Evolutionary conservation across 2,329 filamentous ascomycete genomes (phyloP), one percentile per base, ranked within the genome.

Genomic region (Penicillium vulpinum): DNA sequence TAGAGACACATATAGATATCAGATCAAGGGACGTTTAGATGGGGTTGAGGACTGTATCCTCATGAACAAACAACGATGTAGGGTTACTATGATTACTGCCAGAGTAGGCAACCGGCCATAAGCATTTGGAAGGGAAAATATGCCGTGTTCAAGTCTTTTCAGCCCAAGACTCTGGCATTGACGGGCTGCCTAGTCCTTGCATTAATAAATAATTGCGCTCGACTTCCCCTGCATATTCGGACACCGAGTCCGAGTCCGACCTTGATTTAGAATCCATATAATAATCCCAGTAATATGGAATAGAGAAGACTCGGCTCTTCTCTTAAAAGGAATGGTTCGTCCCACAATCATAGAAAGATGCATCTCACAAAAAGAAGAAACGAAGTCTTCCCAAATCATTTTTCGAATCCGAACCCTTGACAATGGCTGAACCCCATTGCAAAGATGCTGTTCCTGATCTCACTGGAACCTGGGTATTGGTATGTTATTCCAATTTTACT

Each of bases 231-330:
- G 53, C 21, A 44, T 36, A 9, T 31, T 47, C 57, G 39, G 60
- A 60, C 33, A 6, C 61, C 57, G 59, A 63, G 47, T 31, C 61
- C 61, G 59, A 63, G 21, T 54, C 62, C 61, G 61, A 60, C 13
- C 15, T 13, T 5, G 16, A 24, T 22, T 35, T 7, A 21, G 36
- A 35, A 48, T n/a, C 16, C 2, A n/a, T 31, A 16, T 41, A 10
- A 8, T 0, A 6, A 7, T n/a, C 8, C 13, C n/a, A 22, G 9
- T 15, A 16, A 10, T 29, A 43, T 29, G 16, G n/a, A 22, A 13
- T 16, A 28, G 8, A 18, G 18, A 1, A 11, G 5, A 33, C 6
- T 24, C 3, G 43, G 31, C 28, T n/a, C 35, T 11, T 22, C 38
- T 7, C 3, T 31, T 44, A 50, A 55, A 51, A 39, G 39, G 39